Evolutionary conservation across 2,329 filamentous ascomycete species (phyloP).

Genomic region (Colletotrichum horii): DNA sequence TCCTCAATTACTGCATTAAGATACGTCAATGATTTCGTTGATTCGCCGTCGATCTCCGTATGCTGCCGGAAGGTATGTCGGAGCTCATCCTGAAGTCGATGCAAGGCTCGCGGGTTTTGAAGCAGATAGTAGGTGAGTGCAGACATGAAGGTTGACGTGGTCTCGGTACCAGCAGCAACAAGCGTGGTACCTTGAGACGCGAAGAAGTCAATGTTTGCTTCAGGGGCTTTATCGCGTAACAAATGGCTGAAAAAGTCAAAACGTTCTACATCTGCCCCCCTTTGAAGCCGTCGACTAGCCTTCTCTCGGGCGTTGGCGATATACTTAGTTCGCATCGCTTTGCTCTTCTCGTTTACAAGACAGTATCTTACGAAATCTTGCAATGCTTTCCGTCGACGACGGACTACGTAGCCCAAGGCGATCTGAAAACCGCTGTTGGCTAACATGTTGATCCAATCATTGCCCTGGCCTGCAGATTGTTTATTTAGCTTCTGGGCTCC

Average conservation of each 20-base stretch:
- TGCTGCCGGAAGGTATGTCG: neutral
- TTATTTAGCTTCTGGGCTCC: neutral
- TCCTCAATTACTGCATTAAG: neutral
- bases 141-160: neutral
- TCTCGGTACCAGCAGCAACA: neutral
- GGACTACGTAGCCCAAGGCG: neutral
- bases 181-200: neutral
- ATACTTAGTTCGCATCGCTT: neutral
- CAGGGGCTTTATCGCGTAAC: neutral
- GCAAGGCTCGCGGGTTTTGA: neutral
- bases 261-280: neutral
- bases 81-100: neutral
- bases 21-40: neutral
- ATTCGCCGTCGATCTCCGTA: neutral
- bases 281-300: neutral
- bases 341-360: neutral
- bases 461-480: neutral
- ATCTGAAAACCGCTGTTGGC: conserved; percentile 8
- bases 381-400: neutral
- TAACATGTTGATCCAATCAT: conserved; percentile 3
- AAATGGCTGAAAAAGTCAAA: conserved; percentile 9
- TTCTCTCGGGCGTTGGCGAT: neutral
- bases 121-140: neutral
- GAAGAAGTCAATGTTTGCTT: conserved; percentile 1
- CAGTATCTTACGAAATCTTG: neutral